Evolutionary conservation across 805 yeast species (phyloP).

Genomic region (Lipomyces mesembrius): DNA sequence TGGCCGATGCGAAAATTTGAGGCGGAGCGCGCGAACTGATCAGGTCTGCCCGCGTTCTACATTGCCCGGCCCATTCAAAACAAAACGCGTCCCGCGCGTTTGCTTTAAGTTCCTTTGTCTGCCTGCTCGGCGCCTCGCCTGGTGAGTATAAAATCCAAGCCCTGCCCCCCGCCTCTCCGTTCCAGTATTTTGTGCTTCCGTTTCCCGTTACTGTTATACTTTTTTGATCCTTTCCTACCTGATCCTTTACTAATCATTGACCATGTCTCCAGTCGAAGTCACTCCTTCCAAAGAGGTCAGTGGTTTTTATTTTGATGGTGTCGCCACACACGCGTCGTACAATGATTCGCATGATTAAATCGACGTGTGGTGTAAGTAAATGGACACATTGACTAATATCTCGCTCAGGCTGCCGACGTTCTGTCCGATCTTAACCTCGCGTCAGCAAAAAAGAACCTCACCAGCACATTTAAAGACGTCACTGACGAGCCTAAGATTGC

Average conservation of each 20-base stretch:
- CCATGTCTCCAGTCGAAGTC: slow-evolving; percentile 29
- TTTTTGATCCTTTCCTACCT: neutral
- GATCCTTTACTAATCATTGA: neutral
- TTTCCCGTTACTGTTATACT: neutral
- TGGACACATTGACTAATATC: neutral
- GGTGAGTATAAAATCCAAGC: neutral
- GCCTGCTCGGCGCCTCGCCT: slow-evolving; percentile 7
- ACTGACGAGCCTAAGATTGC: slow-evolving; percentile 15
- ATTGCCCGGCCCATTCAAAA: slow-evolving; percentile 4
- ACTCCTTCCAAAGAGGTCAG: slow-evolving; percentile 37
- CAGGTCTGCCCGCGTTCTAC: slow-evolving; percentile 4
- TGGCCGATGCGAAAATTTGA: slow-evolving; percentile 18
- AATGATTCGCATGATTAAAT: neutral
- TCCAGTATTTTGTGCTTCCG: neutral
- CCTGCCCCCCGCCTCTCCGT: neutral
- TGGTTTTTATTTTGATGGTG: neutral
- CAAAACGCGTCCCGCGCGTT: slow-evolving; percentile 5
- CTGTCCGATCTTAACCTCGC: slow-evolving; percentile 33
- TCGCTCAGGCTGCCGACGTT: slow-evolving; percentile 30
- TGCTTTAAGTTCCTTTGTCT: slow-evolving; percentile 6
- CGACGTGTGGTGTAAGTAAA: neutral
- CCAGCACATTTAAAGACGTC: slow-evolving; percentile 21
- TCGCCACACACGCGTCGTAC: neutral
- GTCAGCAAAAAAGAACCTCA: slow-evolving; percentile 32
- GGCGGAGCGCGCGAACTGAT: neutral